Conservation (phyloP, 2,329 filamentous ascomycete species). For the Microsporum audouinii region DNA sequence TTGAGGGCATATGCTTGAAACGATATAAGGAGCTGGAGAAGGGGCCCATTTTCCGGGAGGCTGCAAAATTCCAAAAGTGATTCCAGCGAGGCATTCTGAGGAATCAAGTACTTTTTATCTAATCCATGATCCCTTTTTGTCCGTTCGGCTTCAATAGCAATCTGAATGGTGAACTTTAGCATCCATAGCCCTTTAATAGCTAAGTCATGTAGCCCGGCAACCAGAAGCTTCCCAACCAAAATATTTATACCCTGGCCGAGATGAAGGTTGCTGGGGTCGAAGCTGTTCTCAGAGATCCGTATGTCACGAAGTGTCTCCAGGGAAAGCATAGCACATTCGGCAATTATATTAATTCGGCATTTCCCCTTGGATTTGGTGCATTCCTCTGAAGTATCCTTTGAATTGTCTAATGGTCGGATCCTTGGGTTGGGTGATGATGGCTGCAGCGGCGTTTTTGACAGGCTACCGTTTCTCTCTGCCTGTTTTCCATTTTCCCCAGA, state of each 20-base stretch:
- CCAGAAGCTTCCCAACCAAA: slow-evolving; percentile 31
- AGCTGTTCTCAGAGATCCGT: slow-evolving; percentile 22
- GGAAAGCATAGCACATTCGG: slow-evolving; percentile 32
- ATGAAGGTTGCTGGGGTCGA: slow-evolving; percentile 22
- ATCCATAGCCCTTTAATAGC: slow-evolving; percentile 32
- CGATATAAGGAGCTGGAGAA: slow-evolving; percentile 12
- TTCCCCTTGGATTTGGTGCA: slow-evolving; percentile 9
- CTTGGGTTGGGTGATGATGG: slow-evolving; percentile 23
- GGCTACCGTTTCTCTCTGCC: background rate
- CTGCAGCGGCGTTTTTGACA: slow-evolving; percentile 18
- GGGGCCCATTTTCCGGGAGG: slow-evolving; percentile 3
- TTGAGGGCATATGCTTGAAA: slow-evolving; percentile 34
- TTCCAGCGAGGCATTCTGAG: slow-evolving; percentile 14
- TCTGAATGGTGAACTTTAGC: slow-evolving; percentile 29
- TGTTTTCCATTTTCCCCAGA: background rate
- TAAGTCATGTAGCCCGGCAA: slow-evolving; percentile 30
- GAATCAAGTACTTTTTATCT: background rate
- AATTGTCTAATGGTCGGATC: slow-evolving; percentile 18
- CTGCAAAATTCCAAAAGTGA: slow-evolving; percentile 15
- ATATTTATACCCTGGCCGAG: slow-evolving; percentile 35
- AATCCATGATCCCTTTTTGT: background rate
- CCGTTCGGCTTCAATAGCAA: slow-evolving; percentile 19
- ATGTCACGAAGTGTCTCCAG: slow-evolving; percentile 29
- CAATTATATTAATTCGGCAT: slow-evolving; percentile 22
- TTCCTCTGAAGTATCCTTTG: slow-evolving; percentile 14